phyloP scores from a whole-genome alignment of 225 moss, liverwort and hornwort species.

The Polytrichum formosum region DNA sequence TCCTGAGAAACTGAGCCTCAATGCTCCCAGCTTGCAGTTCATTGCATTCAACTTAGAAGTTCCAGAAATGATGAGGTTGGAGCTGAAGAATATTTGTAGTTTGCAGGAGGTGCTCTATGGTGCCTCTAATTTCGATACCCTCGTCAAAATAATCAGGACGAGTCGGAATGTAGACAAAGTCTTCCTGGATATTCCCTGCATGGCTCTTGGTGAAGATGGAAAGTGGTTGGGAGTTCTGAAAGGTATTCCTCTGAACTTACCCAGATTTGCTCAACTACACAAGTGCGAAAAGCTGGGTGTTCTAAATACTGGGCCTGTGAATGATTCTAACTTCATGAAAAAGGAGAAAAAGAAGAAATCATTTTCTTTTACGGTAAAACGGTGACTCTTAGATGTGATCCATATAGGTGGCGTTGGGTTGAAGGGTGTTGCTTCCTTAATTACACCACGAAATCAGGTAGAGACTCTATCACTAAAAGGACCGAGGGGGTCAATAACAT shows the following conservation, averaged over 20 bases:
- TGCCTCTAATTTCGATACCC: slow-evolving; percentile 25
- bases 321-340: too few species aligned
- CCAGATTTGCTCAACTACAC: slow-evolving; percentile 20
- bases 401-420: too few species aligned
- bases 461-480: too few species aligned
- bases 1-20: slow-evolving; percentile 17
- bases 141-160: slow-evolving; percentile 21
- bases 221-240: slow-evolving; percentile 46
- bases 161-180: slow-evolving; percentile 30
- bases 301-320: slow-evolving; percentile 64
- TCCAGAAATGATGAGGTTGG: slow-evolving; percentile 14
- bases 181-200: slow-evolving; percentile 72
- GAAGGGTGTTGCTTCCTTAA: too few species aligned
- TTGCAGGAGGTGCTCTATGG: slow-evolving; percentile 45
- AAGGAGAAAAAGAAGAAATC: too few species aligned
- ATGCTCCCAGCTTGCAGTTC: slow-evolving; percentile 15
- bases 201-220: slow-evolving; percentile 62
- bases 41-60: slow-evolving; percentile 54
- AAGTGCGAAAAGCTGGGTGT: slow-evolving; percentile 35
- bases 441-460: too few species aligned
- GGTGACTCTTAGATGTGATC: too few species aligned
- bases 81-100: slow-evolving; percentile 10
- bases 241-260: too few species aligned
- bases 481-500: too few species aligned
- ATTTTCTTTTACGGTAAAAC: too few species aligned